Evolutionary conservation across 768 basidiomycete genomes (phyloP), one percentile per base, ranked within the genome.

Genomic region (Boletus barrowsii): DNA sequence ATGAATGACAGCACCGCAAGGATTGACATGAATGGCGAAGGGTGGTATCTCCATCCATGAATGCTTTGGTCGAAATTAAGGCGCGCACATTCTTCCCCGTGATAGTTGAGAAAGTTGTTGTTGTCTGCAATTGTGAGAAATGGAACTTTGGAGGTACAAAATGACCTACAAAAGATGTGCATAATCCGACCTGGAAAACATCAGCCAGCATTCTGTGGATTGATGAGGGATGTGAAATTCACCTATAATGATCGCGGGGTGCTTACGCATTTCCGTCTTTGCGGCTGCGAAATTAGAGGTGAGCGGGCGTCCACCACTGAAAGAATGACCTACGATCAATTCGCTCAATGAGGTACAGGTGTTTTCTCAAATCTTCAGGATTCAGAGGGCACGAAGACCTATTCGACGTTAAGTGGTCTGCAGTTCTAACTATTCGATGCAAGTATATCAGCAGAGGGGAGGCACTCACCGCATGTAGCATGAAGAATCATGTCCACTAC

Each of bases 51-150:
- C n/a, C n/a, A n/a, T n/a, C n/a, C n/a, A n/a, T n/a, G n/a, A n/a
- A n/a, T n/a, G n/a, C n/a, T n/a, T n/a, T n/a, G n/a, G n/a, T n/a
- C n/a, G n/a, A n/a, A n/a, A n/a, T n/a, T n/a, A n/a, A n/a, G n/a
- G n/a, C n/a, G n/a, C n/a, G 75, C 76, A 36, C 72, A 72, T 3
- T 71, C 64, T 55, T 79, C 73, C 7, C 78, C 80, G 15, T 78
- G 53, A 42, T 72, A 77, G 47, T 81, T 74, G 14, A 74, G 40
- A 46, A 77, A 78, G 29, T 66, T 3, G 2, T 32, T 32, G 32
- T 32, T 3, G 11, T 62, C 77, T 78, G 53, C n/a, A 39, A 37
- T 7, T 46, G 43, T 58, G 47, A 68, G 11, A 20, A 30, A 7
- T 7, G 0, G n/a, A n/a, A n/a, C n/a, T n/a, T 18, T 4, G 3